Base-by-base conservation (phyloP, 345 rosid genomes). In the Cardamine resedifolia region DNA sequence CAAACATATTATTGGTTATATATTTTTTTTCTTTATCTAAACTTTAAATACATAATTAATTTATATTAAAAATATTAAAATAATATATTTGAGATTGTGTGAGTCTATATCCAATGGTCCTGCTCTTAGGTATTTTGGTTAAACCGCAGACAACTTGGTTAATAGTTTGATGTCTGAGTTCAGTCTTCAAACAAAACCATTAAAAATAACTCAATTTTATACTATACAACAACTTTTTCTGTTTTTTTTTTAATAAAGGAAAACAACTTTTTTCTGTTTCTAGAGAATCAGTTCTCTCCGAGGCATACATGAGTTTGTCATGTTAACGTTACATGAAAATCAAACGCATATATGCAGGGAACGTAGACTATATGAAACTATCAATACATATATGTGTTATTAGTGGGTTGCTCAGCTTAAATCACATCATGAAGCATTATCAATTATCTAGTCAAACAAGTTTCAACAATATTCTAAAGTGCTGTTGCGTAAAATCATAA, bases 381-480 rank as follows among this genome's bases (percentile, higher is more conserved):
- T 28, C 19, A 38, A 15, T 10, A 34, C 47, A 63, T 43, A 44
- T 30, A 18, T 48, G 27, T 48, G 9, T 65, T 64, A 33, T 44
- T 56, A 73, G 65, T 73, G 58, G 71, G 48, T 23, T 73, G 16
- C 24, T 57, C 43, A 36, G 52, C 19, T 65, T 65, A 73, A 24
- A 65, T 73, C 72, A 73, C 77, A 66, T 73, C 77, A 58, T 34
- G 70, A 61, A 36, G 44, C 66, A 57, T 66, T 56, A 55, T 73
- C 48, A 10, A 30, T 53, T 30, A 38, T 51, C 69, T 63, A 49
- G 74, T 41, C 36, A 50, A 57, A 57, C 48, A 43, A 56, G 66
- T 56, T 64, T 64, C 57, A 56, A 73, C 20, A 45, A 55, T 64
- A 73, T 64, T 64, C 65, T 43, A 43, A 52, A 63, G 26, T 44